A percentile compares a stretch with the other conserved stretches of the same genome.
Conservation (phyloP, 2,329 filamentous ascomycete species). For the Herpotrichia juniperi region DNA sequence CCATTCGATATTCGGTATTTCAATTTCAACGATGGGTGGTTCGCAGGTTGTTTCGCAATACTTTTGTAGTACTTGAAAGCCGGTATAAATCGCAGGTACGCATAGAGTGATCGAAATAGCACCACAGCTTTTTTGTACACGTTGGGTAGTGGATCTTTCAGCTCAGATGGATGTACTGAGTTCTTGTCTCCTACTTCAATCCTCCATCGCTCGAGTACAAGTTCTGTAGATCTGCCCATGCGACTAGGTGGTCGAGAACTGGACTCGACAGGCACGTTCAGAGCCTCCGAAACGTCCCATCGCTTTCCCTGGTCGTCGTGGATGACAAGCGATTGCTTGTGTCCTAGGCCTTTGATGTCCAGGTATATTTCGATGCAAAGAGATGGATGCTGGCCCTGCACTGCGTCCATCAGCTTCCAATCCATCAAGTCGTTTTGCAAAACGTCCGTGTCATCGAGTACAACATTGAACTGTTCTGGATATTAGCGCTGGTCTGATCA, state of each 20-base stretch:
- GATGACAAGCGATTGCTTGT: constrained; percentile 85
- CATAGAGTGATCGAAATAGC: constrained; percentile 87
- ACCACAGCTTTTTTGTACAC: constrained; percentile 98
- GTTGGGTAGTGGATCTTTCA: constrained; percentile 72
- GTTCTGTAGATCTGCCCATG: constrained; percentile 62
- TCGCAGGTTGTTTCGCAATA: constrained; percentile 70
- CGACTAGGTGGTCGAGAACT: constrained; percentile 55
- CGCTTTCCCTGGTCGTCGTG: constrained; percentile 88
- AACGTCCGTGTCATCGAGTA: constrained; percentile 89
- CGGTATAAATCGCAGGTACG: constrained; percentile 80
- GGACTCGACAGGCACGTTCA: constrained; percentile 66
- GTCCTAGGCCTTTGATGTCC: constrained; percentile 77
- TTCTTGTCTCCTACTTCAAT: constrained; percentile 73
- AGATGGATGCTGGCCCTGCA: constrained; percentile 78
- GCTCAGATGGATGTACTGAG: constrained; percentile 61
- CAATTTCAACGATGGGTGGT: constrained; percentile 70
- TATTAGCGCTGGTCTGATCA: constrained; percentile 17
- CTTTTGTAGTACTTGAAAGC: constrained; percentile 84
- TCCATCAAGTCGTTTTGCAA: constrained; percentile 79
- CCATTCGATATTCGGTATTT: constrained; percentile 79
- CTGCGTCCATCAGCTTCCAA: constrained; percentile 82
- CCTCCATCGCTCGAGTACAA: constrained; percentile 90
- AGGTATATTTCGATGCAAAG: constrained; percentile 91
- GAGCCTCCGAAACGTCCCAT: constrained; percentile 87
- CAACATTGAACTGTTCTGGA: constrained; percentile 80